Evolutionary conservation across 345 rosid genomes (phyloP), one percentile per base, ranked within the genome.

Genomic region (Conringia planisiliqua): DNA sequence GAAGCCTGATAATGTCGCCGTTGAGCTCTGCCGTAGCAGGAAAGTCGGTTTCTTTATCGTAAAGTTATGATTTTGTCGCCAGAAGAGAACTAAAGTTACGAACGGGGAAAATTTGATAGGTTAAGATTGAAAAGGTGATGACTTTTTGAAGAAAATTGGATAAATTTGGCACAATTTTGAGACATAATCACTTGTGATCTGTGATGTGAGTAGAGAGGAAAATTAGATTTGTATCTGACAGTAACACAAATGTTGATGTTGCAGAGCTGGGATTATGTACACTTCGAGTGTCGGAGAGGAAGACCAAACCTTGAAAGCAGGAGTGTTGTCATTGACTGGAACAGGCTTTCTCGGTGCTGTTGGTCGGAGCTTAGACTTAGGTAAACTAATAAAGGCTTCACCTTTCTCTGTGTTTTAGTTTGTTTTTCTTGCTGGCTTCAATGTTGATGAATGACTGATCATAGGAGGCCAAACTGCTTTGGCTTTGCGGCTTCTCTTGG

Each of bases 191-290:
- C 33, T 47, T 30, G 43, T n/a, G 51, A 7, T 62, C 11, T 22
- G 16, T 26, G 58, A 52, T 66, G 69, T 35, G 24, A 66, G 56
- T 26, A 3, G 26, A 7, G 22, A 22, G 24, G 24, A 22, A 8
- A 43, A 43, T 5, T 36, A 36, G 11, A 7, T 13, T 68, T 38
- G 16, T 11, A 12, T 8, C 18, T 47, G 10, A 79, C 73, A 76
- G 64, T 81, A 22, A 22, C 24, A 22, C 24, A 22, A n/a, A n/a
- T 71, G 75, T 47, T 71, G 36, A 46, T 79, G 84, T 86, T 80
- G 68, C 97, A 87, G 97, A 86, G 96, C 93, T 84, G 97, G 97
- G 87, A 94, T 94, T 48, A 91, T 91, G 97, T 91, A 90, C 75
- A 74, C 84, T 65, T 75, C 89, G 0, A 72, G 66, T 68, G 85